Base-by-base conservation (phyloP, 2,329 filamentous ascomycete species). In the Colletotrichum liaoningense region DNA sequence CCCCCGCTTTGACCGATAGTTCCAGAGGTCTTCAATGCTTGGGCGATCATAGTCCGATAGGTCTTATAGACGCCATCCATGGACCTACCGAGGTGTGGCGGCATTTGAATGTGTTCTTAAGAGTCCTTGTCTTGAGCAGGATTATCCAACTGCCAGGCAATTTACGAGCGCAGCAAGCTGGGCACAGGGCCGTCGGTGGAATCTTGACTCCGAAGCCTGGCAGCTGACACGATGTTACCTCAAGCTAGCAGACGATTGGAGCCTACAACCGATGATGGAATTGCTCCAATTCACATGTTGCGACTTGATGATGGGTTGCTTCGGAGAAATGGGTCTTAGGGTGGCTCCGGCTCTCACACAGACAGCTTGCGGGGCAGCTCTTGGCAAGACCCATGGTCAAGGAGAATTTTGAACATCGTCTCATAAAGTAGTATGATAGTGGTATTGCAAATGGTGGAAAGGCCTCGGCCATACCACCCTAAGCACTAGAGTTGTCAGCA, bases 71-170 rank as follows among this genome's bases (percentile, higher is more conserved):
- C 16, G 7, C n/a, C 2, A 24, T 24, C 12, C 5, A 12, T 60
- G 54, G 63, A 56, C 33, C 59, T 71, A 30, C 55, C 63, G 63
- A 66, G 56, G 68, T 38, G 16, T 16, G 11, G 19, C 59, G 59
- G 26, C 24, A n/a, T 12, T 2, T 3, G 3, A 9, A 49, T 22
- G 4, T 14, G 8, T 26, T 63, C 38, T 33, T 19, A 1, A 6
- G 22, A 19, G 2, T 28, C 1, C 12, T 63, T 52, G 2, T 5
- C 12, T 3, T 11, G 33, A 3, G 8, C 8, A 49, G 42, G 42
- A 49, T 19, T 19, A 22, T 49, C 1, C 42, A 49, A 49, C 19
- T 42, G 16, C 6, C 19, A 46, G 28, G 28, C 19, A 49, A 4
- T 22, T n/a, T 22, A 5, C 42, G 42, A 49, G 33, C 11, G 33